Evolutionary conservation across 768 basidiomycete genomes (phyloP), one percentile per base, ranked within the genome.

Genomic region (Dioszegia aurantiaca): DNA sequence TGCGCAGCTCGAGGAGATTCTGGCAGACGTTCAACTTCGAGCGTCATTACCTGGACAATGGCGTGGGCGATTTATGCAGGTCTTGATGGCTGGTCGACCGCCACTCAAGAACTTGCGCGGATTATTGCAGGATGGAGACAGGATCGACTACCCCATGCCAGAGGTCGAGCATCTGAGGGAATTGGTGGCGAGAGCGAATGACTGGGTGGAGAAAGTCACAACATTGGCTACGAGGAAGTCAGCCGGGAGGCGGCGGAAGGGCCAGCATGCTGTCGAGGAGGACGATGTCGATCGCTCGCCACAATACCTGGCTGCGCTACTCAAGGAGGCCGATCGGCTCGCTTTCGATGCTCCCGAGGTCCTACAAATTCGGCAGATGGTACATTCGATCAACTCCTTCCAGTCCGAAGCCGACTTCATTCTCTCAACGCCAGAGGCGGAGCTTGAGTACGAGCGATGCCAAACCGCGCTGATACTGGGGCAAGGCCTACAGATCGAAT

Each of bases 331-430:
- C 4, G 84, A 88, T 55, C 80, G 76, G 9, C 82, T 95, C 14
- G 89, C 90, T 0, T 95, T 95, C 65, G 90, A 94, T 60, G 83
- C 85, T 44, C 82, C 83, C 4, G 92, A 95, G 76, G 86, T 90
- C 27, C 77, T 48, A 2, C 69, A 72, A 37, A 58, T 78, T 11
- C 62, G 70, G 21, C 66, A 70, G 30, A 56, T 73, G 8, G 24
- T 70, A 11, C 41, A 58, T 2, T 53, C 63, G 9, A 74, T 74
- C 56, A 33, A 60, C 5, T 58, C 59, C 6, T 78, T 77, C 63
- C 56, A 63, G 30, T 48, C 60, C 17, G 64, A 73, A 27, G 77
- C 73, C 4, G 37, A 54, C 12, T 46, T 63, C 16, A 62, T 74
- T 8, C 51, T 76, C n/a, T 28, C 59, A 4, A 54, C 58, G 19